Evolutionary conservation across 1,139 yeast genomes (phyloP), one percentile per base, ranked within the genome.

Genomic region (Scheffersomyces lignicola): DNA sequence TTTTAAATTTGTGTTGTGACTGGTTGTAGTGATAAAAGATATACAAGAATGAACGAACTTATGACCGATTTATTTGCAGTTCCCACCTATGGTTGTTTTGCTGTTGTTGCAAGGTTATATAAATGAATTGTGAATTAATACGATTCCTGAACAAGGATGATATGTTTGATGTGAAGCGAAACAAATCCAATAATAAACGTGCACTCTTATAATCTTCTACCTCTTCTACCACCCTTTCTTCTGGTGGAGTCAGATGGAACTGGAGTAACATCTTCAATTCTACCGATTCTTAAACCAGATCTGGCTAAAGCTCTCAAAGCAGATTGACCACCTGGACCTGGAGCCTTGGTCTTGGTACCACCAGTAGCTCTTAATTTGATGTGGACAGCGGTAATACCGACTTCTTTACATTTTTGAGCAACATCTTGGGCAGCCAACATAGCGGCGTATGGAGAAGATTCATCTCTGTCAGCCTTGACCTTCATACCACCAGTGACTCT

Each of bases 151-250:
- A 23, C 13, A 9, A 23, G 10, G n/a, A 20, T 20, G n/a, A 20
- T 20, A 20, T 20, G n/a, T 20, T 20, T 8, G n/a, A n/a, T n/a
- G n/a, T n/a, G n/a, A 33, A 32, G 23, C 23, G 37, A 33, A 29
- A 20, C 25, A 29, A 33, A 14, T 31, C 32, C 20, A 11, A 31
- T 31, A 37, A 41, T 40, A 27, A 35, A 20, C 20, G 23, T 32
- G 34, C 38, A 32, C 13, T 62, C 63, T 82, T 81, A 90, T 79
- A 90, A 86, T 86, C 99, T 89, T 85, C 98, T 92, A 90, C 99
- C 99, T 85, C 99, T 90, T 83, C 98, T 94, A 87, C 99, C 99
- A 88, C 98, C 98, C 95, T 94, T 94, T 87, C 95, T 88, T 85
- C 99, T 94, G 75, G 98, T 94, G 65, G 97, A 90, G 78, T 94